phyloP scores from a whole-genome alignment of 2,329 filamentous ascomycete species.

The Pseudocercospora eumusae region DNA sequence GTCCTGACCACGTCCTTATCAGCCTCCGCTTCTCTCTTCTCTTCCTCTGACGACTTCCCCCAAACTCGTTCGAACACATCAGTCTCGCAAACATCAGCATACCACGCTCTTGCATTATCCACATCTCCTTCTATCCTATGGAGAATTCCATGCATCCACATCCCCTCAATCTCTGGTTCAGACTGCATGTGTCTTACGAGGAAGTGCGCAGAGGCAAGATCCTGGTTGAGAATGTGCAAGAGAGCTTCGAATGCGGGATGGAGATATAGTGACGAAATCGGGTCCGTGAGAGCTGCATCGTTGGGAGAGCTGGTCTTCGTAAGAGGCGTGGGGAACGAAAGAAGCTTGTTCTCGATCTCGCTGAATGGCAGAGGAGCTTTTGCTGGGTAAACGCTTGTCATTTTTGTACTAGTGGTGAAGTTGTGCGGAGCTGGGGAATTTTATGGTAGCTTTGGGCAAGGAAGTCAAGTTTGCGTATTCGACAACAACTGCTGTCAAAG shows the following conservation, averaged over 20 bases:
- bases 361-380: constrained; percentile 33
- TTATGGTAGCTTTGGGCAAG: background rate
- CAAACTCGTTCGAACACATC: constrained; percentile 42
- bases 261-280: constrained; percentile 37
- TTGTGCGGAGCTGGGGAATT: background rate
- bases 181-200: constrained; percentile 56
- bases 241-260: constrained; percentile 55
- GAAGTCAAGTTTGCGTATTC: background rate
- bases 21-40: constrained; percentile 31
- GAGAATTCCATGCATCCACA: constrained; percentile 55
- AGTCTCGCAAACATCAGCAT: constrained; percentile 46
- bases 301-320: constrained; percentile 30
- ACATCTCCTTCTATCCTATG: constrained; percentile 56
- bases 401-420: background rate
- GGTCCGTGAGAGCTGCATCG: constrained; percentile 31
- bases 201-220: constrained; percentile 55
- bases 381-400: constrained; percentile 16
- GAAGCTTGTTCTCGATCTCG: constrained; percentile 36
- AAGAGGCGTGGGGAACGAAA: constrained; percentile 33
- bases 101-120: constrained; percentile 53
- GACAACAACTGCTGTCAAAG: background rate
- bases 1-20: constrained; percentile 45
- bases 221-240: constrained; percentile 55
- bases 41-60: constrained; percentile 35
- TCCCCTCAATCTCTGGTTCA: constrained; percentile 52